These are phyloP conservation scores for Fusarium graminum DNA, from an alignment of 2,329 filamentous ascomycete genomes.

Conservation along the genomic window DNA sequence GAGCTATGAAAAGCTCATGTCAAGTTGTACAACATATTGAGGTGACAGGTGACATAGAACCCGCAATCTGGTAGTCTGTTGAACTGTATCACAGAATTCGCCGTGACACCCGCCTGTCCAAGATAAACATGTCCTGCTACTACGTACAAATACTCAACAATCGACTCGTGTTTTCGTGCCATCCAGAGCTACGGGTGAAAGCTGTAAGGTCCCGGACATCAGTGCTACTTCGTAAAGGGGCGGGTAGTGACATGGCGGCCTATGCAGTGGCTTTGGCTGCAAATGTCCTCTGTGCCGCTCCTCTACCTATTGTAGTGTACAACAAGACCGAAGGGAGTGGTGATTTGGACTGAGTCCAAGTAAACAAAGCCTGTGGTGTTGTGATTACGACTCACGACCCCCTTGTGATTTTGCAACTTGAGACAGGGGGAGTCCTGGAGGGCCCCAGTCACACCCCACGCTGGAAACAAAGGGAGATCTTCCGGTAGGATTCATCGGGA, in stretches of 20 bases:
- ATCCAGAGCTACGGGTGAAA: conserved; percentile 19
- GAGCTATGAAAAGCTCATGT: conserved; percentile 15
- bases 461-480: conserved; percentile 40
- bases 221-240: conserved; percentile 25
- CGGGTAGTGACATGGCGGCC: conserved; percentile 40
- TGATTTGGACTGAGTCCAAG: conserved; percentile 32
- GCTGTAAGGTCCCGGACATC: conserved; percentile 40
- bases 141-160: neutral
- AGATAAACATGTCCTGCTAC: neutral
- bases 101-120: conserved; percentile 23
- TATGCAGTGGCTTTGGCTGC: conserved; percentile 22
- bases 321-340: conserved; percentile 38
- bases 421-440: conserved; percentile 22
- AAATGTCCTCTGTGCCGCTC: conserved; percentile 13
- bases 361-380: conserved; percentile 38
- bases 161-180: conserved; percentile 23
- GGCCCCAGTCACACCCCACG: conserved; percentile 8
- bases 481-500: conserved; percentile 36
- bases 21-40: conserved; percentile 18
- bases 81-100: conserved; percentile 15
- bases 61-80: conserved; percentile 22
- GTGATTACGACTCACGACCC: conserved; percentile 32
- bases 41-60: conserved; percentile 15
- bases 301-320: neutral
- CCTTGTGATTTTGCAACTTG: conserved; percentile 23